Conservation (phyloP, 106 monocot genomes). For the Chionographis japonica region DNA sequence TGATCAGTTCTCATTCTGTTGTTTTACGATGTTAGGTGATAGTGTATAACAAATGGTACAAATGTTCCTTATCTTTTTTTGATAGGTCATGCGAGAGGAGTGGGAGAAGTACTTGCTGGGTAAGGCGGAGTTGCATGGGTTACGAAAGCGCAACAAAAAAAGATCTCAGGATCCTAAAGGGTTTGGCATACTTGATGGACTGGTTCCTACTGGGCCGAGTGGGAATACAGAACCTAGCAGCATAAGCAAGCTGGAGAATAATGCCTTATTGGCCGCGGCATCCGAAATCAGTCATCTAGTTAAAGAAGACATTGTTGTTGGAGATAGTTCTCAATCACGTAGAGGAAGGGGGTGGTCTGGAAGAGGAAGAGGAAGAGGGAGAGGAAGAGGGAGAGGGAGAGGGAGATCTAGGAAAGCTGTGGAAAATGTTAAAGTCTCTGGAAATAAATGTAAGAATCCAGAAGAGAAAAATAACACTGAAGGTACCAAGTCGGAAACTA, state of each 20-base stretch:
- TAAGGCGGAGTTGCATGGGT: slow-evolving; percentile 65
- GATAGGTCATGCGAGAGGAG: slow-evolving; percentile 79
- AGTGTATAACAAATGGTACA: not conserved
- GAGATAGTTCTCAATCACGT: slow-evolving; percentile 11
- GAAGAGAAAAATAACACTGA: slow-evolving; percentile 11
- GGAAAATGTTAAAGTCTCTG: slow-evolving; percentile 10
- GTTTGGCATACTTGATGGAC: slow-evolving; percentile 81
- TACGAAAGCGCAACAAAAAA: slow-evolving; percentile 60
- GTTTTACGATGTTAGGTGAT: not conserved
- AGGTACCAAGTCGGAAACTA: slow-evolving; percentile 2
- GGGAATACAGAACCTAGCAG: slow-evolving; percentile 52
- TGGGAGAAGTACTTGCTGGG: slow-evolving; percentile 95
- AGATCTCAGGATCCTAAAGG: slow-evolving; percentile 73
- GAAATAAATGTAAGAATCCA: slow-evolving; percentile 19
- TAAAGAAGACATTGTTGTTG: slow-evolving; percentile 31
- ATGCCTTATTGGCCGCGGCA: slow-evolving; percentile 79
- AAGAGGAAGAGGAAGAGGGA: not conserved
- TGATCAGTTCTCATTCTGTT: no score
- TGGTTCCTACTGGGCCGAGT: slow-evolving; percentile 26
- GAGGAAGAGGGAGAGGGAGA: slow-evolving; percentile 31
- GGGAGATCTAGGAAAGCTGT: slow-evolving; percentile 22
- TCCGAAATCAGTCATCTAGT: slow-evolving; percentile 45
- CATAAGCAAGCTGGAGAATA: slow-evolving; percentile 73
- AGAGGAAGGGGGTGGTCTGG: slow-evolving; percentile 1
- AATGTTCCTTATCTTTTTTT: not conserved